A percentile compares a stretch with the other conserved stretches of the same genome.
Conservation (phyloP, 139 green algal genomes). For the Chlorella sp. region DNA sequence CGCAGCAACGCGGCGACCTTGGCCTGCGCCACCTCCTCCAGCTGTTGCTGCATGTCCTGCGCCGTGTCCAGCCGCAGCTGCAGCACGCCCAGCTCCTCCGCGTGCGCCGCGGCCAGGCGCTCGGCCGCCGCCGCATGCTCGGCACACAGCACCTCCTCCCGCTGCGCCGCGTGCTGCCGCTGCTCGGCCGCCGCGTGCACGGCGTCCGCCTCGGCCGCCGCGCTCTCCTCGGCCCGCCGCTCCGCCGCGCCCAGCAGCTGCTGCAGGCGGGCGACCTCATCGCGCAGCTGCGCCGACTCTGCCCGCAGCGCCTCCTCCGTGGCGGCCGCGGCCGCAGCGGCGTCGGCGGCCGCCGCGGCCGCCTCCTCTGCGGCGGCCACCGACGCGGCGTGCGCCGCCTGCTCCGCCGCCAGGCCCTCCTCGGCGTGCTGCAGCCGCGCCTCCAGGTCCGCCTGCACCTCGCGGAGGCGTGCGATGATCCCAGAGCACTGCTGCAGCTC, state of each 20-base stretch:
- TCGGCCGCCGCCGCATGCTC: background rate
- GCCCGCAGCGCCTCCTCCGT: background rate
- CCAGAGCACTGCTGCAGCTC: background rate
- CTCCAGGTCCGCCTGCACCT: conserved; percentile 4
- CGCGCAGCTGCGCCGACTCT: conserved; percentile 20
- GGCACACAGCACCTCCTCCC: background rate
- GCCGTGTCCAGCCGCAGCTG: conserved; percentile 5
- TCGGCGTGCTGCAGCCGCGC: conserved; percentile 1
- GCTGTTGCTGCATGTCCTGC: background rate
- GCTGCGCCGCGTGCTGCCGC: background rate
- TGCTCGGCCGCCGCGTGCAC: background rate
- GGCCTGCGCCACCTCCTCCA: background rate
- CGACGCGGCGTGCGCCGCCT: background rate
- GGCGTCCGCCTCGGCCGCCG: background rate
- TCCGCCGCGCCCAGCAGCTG: background rate
- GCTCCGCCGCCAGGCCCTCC: background rate
- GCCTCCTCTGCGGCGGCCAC: conserved; percentile 1
- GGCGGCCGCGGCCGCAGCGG: too few species aligned
- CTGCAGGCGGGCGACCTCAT: conserved; percentile 5
- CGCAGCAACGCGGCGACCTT: background rate
- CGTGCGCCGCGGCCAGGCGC: background rate
- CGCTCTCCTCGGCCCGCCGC: background rate
- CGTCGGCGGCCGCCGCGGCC: conserved; percentile 1
- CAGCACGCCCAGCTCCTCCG: background rate
- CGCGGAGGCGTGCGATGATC: background rate